Evolutionary conservation across 2,329 filamentous ascomycete genomes (phyloP), one percentile per base, ranked within the genome.

Genomic region (Aquanectria penicillioides): DNA sequence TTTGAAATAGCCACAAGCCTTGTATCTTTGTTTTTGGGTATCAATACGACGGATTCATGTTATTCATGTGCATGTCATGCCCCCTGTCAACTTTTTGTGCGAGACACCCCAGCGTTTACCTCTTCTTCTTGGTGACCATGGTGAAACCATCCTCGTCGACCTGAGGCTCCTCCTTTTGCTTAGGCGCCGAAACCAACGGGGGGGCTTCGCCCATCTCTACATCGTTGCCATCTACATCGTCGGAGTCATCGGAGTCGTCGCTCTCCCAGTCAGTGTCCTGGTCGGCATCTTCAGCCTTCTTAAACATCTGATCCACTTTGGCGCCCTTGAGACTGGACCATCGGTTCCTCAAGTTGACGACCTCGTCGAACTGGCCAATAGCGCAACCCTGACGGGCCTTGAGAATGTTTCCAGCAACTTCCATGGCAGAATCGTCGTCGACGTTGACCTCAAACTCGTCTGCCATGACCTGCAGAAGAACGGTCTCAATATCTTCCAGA

Each of bases 361-460:
- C 85, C 60, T 83, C 83, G n/a, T 79, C 80, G 63, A 90, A 89
- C 55, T 88, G 82, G 13, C 91, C 90, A 61, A 85, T 83, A 57
- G 82, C 80, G 69, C 88, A 87, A 71, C 91, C 84, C 57, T 81
- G 80, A 69, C 88, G 83, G 63, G 94, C 78, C 49, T 83, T 81
- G 74, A 96, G 78, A 57, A 98, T 91, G 68, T 88, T 83, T 57
- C 82, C 80, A 9, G 93, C 93, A 6, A 97, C 86, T 54, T 89
- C 85, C 50, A 85, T 87, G 28, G 89, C 91, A 43, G 89, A 94
- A 68, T 93, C 94, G 75, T 99, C 95, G 71, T 98, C 95, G 23
- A 97, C 86, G 55, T 92, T 89, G 53, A 95, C 90, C 70, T 97
- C 93, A 71, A 98, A 99, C 77, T 99, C 95, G 78, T 98, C 95